phyloP scores from a whole-genome alignment of 2,329 filamentous ascomycete species.

The Colletotrichum caudatum region DNA sequence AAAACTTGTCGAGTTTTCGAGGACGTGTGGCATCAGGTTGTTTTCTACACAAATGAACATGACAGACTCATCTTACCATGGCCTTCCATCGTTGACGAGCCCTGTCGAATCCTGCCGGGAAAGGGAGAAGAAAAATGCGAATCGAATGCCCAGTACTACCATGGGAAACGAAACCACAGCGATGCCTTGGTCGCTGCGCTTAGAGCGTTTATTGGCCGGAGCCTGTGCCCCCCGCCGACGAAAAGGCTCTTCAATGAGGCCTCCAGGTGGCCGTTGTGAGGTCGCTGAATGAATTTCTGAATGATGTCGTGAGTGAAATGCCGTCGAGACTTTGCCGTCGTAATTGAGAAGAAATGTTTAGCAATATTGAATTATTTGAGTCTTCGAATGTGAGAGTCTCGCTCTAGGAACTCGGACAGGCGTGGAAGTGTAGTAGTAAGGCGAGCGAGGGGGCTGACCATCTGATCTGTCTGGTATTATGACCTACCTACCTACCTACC shows the following conservation, averaged over 20 bases:
- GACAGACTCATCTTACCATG: conserved; percentile 1
- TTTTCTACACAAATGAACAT: background rate
- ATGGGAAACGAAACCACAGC: conserved; percentile 4
- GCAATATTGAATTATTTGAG: background rate
- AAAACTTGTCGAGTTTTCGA: conserved; percentile 4
- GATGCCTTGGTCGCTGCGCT: conserved; percentile 5
- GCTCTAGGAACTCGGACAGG: background rate
- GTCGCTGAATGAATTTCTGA: background rate
- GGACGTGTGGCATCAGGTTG: conserved; percentile 10
- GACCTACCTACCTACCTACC: too few relatives aligned
- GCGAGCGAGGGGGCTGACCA: conserved; percentile 7
- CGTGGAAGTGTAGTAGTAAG: background rate
- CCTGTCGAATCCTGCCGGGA: background rate
- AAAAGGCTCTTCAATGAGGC: background rate
- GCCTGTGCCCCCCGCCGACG: background rate
- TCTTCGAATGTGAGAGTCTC: background rate
- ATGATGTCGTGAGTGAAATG: too few relatives aligned
- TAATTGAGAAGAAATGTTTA: background rate
- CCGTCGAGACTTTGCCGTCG: background rate
- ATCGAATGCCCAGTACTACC: background rate
- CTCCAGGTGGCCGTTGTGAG: background rate
- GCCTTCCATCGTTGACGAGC: background rate
- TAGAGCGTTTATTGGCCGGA: conserved; percentile 17
- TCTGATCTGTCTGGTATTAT: background rate
- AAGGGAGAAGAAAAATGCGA: background rate